Evolutionary conservation across 2,329 filamentous ascomycete species (phyloP).

Genomic region (Sclerotinia nivalis): DNA sequence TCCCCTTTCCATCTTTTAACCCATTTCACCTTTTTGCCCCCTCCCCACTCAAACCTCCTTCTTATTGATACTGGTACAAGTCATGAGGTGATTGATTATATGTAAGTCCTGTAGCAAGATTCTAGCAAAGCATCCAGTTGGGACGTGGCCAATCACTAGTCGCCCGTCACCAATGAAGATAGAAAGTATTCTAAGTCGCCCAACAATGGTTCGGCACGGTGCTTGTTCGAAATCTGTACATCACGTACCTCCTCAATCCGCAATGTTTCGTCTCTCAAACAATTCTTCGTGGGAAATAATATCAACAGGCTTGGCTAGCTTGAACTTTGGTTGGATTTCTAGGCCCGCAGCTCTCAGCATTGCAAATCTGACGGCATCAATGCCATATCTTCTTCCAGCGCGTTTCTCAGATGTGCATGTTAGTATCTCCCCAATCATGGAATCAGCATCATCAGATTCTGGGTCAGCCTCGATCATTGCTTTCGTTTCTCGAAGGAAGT

Average conservation of each 20-base stretch:
- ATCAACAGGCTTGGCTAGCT: conserved; percentile 40
- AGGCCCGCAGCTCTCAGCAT: conserved; percentile 62
- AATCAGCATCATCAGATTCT: conserved; percentile 40
- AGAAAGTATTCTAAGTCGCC: background rate
- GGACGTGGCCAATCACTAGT: background rate
- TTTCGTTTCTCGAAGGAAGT: conserved; percentile 44
- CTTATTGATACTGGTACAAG: background rate
- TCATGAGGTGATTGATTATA: background rate
- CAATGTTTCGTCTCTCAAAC: conserved; percentile 20
- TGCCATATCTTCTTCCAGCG: conserved; percentile 53
- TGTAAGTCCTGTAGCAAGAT: background rate
- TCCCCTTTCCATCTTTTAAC: background rate
- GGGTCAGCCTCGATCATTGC: conserved; percentile 46
- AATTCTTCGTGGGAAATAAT: conserved; percentile 39
- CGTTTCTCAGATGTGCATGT: conserved; percentile 56
- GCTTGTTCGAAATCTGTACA: too few relatives aligned
- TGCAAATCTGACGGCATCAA: conserved; percentile 64
- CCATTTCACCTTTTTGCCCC: background rate
- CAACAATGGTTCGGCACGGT: background rate
- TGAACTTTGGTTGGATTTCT: conserved; percentile 47
- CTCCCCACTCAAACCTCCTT: background rate
- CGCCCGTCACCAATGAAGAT: background rate
- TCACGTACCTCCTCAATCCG: conserved; percentile 26
- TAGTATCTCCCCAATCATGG: conserved; percentile 59
- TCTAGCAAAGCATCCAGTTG: background rate